Percentiles rank a stretch among this genome's conserved stretches.
These are phyloP conservation scores for Pseudopyricularia javanii DNA, from an alignment of 2,329 filamentous ascomycete genomes.

Conservation along the genomic window DNA sequence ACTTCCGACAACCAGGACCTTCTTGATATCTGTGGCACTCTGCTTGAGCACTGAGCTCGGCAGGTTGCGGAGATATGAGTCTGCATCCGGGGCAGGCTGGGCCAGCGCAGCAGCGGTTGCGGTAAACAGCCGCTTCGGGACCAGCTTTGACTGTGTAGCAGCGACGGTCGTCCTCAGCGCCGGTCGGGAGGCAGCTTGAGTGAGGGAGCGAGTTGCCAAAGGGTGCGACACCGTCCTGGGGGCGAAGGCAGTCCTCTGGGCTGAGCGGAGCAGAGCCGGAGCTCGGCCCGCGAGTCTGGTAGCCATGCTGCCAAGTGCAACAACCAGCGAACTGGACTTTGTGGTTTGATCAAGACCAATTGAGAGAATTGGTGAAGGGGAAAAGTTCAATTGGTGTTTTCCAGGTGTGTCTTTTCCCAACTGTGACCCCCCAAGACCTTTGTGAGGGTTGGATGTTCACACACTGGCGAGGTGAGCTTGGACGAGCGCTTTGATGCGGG, in stretches of 20 bases:
- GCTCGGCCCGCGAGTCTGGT: slow-evolving; percentile 37
- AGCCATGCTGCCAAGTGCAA: not conserved
- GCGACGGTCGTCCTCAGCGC: slow-evolving; percentile 16
- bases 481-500: not conserved
- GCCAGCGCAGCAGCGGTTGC: slow-evolving; percentile 31
- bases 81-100: slow-evolving; percentile 65
- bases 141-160: slow-evolving; percentile 11
- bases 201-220: slow-evolving; percentile 30
- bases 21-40: slow-evolving; percentile 81
- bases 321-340: not conserved
- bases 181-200: slow-evolving; percentile 6
- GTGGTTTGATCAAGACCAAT: not conserved
- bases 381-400: not conserved
- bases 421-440: slow-evolving; percentile 1
- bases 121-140: slow-evolving; percentile 32
- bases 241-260: slow-evolving; percentile 30
- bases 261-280: slow-evolving; percentile 44
- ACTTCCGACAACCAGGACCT: slow-evolving; percentile 91
- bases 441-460: not conserved
- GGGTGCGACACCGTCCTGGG: slow-evolving; percentile 21
- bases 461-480: not conserved
- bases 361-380: not conserved
- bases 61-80: slow-evolving; percentile 82
- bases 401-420: not conserved
- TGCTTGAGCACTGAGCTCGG: slow-evolving; percentile 76